phyloP scores from a whole-genome alignment of 2,329 filamentous ascomycete species.

The Penicillium sp. region DNA sequence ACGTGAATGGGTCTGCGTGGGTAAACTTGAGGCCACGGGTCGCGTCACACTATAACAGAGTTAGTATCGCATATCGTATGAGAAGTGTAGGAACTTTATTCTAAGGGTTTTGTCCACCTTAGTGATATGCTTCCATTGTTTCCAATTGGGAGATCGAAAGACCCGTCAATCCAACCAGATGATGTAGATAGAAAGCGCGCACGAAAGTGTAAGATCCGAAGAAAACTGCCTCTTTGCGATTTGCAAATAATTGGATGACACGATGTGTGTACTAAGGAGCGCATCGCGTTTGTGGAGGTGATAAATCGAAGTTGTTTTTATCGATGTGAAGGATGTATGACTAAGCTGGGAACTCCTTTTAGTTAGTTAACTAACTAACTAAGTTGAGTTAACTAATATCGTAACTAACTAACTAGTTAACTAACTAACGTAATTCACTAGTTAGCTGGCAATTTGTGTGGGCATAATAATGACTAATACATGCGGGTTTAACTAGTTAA shows the following conservation, averaged over 20 bases:
- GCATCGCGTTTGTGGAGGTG: conserved; percentile 34
- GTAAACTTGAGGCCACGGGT: conserved; percentile 11
- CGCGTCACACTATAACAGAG: conserved; percentile 30
- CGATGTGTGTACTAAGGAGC: conserved; percentile 20
- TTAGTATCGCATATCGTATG: conserved; percentile 1
- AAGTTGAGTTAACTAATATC: no score
- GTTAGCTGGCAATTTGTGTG: no score
- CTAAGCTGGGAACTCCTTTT: no score
- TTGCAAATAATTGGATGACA: background rate
- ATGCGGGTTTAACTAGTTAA: no score
- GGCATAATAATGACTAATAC: no score
- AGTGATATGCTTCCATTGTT: conserved; percentile 38
- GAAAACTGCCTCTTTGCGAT: background rate
- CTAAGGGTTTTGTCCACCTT: conserved; percentile 27
- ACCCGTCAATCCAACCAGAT: conserved; percentile 29
- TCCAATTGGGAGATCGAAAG: conserved; percentile 37
- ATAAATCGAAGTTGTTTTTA: background rate
- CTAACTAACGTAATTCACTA: no score
- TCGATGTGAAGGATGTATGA: no score
- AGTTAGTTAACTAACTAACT: no score
- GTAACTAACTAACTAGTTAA: no score
- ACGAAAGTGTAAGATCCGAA: background rate
- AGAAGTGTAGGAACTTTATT: background rate
- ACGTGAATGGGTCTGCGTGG: background rate
- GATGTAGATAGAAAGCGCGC: conserved; percentile 22